Base-by-base conservation (phyloP, 2,329 filamentous ascomycete species). In the Ophiostoma perfectum region DNA sequence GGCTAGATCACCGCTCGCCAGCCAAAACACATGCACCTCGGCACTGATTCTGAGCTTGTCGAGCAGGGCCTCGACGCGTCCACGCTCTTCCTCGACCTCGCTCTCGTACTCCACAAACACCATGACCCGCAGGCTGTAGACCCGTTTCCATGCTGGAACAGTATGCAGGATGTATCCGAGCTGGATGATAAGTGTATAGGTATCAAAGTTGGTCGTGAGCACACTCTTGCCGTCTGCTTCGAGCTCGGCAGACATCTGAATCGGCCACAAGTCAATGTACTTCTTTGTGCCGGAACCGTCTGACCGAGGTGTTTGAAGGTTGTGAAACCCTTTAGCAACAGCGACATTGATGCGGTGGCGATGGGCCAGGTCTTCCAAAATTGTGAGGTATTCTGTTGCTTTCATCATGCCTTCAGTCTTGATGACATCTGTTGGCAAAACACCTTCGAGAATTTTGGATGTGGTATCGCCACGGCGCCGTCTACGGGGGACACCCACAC, bases 21-120 rank as follows among this genome's bases (percentile, higher is more conserved):
- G 83, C 86, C 90, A 95, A 74, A 93, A 93, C 0, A 96, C 92
- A 14, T 90, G 78, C 0, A 96, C 86, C 71, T 92, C 83, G 3
- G 92, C 92, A 70, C 93, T 86, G 64, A 96, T 96, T 16, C 92
- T 84, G 8, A 96, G 78, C 75, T 94, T 96, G 36, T 91, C 90
- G 0, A 96, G 81, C 1, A 96, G 81, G 0, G 89, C 86, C 70
- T 86, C 86, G 16, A 96, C 89, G 68, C 92, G 82, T 1, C 84
- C 85, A 47, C 86, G 82, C 77, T 96, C 92, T 77, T 96, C 90
- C 52, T 90, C 86, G 0, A 96, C 88, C 72, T 96, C 92, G 39
- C 83, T 87, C 75, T 95, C 91, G 73, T 96, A 96, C 75, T 96
- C 92, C 27, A 96, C 92, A 76, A 96, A 96, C 0, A 96, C 92